Conservation (phyloP, 495 filamentous ascomycete species). For the Margaritispora aquatica region DNA sequence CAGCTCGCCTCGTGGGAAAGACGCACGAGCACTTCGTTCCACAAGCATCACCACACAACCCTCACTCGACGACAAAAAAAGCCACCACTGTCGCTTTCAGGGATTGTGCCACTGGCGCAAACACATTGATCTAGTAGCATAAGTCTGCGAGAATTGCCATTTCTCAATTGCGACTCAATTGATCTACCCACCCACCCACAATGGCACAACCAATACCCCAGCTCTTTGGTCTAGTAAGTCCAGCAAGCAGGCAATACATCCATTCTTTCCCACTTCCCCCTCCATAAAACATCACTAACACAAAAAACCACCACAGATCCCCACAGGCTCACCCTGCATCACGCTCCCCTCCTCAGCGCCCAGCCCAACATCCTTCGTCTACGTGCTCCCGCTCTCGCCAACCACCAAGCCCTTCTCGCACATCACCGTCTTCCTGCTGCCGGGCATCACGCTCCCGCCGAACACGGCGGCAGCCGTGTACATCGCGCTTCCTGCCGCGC, state of each 20-base stretch:
- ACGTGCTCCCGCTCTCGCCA: constrained; percentile 30
- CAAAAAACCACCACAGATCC: constrained; percentile 38
- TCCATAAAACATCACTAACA: constrained; percentile 8
- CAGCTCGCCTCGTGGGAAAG: not conserved
- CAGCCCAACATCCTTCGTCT: constrained; percentile 35
- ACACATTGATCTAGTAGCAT: too few species aligned
- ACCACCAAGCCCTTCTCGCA: constrained; percentile 53
- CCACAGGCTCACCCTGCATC: constrained; percentile 43
- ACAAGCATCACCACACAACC: not conserved
- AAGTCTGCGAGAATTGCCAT: too few species aligned
- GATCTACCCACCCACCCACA: not conserved
- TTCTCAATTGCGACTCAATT: too few species aligned
- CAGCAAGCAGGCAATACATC: constrained; percentile 6
- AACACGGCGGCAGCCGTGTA: constrained; percentile 86
- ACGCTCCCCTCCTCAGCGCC: constrained; percentile 34
- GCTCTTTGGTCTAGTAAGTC: constrained; percentile 19
- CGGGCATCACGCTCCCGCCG: constrained; percentile 64
- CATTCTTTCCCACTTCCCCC: not conserved
- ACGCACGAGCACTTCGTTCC: not conserved
- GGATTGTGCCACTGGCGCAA: not conserved
- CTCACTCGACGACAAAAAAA: too few species aligned
- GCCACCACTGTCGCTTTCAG: not conserved
- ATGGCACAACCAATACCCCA: constrained; percentile 17
- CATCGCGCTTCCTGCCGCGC: constrained; percentile 52
- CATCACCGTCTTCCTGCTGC: constrained; percentile 84